These are phyloP conservation scores for Sideroxylon spinosum DNA, from an alignment of 179 eudicot species.

Conservation along the genomic window DNA sequence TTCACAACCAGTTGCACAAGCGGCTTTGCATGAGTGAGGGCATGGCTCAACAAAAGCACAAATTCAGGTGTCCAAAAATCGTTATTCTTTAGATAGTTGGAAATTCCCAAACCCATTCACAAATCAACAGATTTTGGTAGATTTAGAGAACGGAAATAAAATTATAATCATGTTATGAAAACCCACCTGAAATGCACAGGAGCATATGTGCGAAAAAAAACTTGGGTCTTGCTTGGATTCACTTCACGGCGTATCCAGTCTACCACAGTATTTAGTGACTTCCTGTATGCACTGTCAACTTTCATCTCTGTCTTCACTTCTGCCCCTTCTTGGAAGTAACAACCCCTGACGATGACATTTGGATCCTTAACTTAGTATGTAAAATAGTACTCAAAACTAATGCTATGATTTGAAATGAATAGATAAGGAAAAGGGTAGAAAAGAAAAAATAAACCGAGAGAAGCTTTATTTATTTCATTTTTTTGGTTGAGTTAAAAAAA, in stretches of 20 bases:
- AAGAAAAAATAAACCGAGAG: too few species aligned
- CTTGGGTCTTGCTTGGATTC: constrained; percentile 56
- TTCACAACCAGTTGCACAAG: background rate
- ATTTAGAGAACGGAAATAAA: background rate
- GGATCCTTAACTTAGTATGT: background rate
- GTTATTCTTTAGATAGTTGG: background rate
- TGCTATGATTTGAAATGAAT: too few species aligned
- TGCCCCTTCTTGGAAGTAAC: constrained; percentile 76
- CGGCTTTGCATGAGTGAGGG: background rate
- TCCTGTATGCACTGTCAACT: constrained; percentile 54
- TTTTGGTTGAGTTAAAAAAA: too few species aligned
- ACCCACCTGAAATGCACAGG: constrained; percentile 90
- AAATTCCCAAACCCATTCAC: background rate
- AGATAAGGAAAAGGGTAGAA: too few species aligned
- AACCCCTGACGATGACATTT: constrained; percentile 44
- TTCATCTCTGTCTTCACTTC: constrained; percentile 57
- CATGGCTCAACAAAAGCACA: background rate
- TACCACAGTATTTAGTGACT: constrained; percentile 55
- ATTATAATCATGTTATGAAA: background rate
- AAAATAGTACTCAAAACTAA: too few species aligned
- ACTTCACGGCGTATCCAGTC: constrained; percentile 61
- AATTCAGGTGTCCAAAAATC: background rate
- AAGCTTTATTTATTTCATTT: too few species aligned
- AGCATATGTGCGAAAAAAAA: constrained; percentile 77
- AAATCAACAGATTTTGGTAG: background rate